A percentile compares a stretch with the other conserved stretches of the same genome.
These are phyloP conservation scores for Lathyrus aphaca DNA, from an alignment of 306 rosid genomes.

Conservation along the genomic window DNA sequence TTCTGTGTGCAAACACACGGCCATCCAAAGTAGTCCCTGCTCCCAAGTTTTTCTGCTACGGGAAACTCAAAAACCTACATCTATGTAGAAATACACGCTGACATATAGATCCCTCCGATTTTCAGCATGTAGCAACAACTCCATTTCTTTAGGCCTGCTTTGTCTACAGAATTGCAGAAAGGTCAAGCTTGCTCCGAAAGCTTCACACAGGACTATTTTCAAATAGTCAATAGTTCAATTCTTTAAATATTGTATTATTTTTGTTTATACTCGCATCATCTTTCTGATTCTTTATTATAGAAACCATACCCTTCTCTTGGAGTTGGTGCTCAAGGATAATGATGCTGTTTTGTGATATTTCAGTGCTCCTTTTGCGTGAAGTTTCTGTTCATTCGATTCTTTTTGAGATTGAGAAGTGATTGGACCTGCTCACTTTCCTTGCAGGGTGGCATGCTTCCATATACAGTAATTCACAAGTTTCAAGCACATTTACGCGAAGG, in stretches of 20 bases:
- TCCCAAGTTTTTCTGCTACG: no score
- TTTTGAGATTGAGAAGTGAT: background rate
- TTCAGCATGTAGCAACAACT: background rate
- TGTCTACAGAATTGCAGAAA: background rate
- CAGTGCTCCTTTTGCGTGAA: background rate
- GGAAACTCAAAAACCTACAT: background rate
- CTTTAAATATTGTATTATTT: background rate
- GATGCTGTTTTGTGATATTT: background rate
- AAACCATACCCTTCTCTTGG: background rate
- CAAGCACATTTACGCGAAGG: background rate
- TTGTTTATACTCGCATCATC: background rate
- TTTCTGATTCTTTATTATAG: no score
- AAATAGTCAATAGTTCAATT: background rate
- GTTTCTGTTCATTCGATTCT: background rate
- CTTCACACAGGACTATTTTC: background rate
- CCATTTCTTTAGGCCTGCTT: background rate
- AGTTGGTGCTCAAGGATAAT: background rate
- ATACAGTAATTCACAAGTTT: background rate
- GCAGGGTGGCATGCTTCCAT: background rate
- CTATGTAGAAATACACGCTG: background rate
- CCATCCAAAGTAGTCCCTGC: no score
- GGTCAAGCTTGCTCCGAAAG: background rate
- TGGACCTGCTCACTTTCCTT: no score
- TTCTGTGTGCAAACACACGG: background rate
- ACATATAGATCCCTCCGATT: background rate